Evolutionary conservation across 2,329 filamentous ascomycete genomes (phyloP), one percentile per base, ranked within the genome.

Genomic region (Rhynchosporium agropyri): DNA sequence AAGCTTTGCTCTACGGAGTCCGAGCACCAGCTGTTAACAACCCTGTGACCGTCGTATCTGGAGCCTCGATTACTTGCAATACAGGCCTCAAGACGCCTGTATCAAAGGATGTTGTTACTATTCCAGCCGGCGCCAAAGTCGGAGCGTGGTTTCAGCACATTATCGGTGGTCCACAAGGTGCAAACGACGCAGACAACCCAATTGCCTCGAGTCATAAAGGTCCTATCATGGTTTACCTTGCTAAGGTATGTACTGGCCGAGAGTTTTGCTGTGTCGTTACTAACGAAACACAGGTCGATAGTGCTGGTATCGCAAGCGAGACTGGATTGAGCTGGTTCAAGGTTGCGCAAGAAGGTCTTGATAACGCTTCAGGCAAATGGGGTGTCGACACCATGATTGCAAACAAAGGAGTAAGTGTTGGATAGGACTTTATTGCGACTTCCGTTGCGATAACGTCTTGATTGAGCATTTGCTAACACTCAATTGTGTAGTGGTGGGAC

Each of bases 121-220:
- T 83, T 55, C 79, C 79, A 43, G 79, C 79, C 3, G 81, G 81
- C 46, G 79, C 80, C 48, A 77, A 76, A 61, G 76, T 83, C 26
- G 79, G 79, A 10, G 78, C 80, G 3, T 77, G 75, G 70, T 83
- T 79, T 76, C 77, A 80, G 20, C 80, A 83, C 69, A 76, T 81
- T n/a, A 78, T 83, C 55, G 81, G 81, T 43, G 80, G 80, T 31
- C 71, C 77, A 1, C 79, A 83, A 68, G 71, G 68, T 42, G 40
- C 76, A 15, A 77, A 77, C 61, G 79, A 81, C 67, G 66, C 77
- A 2, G 80, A 82, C 63, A 74, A 83, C 63, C 80, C 80, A 7
- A 81, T 81, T 64, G 80, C 80, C 8, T 73, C 75, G 56, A 77
- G 74, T 38, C 79, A 82, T 69, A 81, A 78, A 53, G 77, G 78